phyloP scores from a whole-genome alignment of 257 asterid genomes.

The Solanum pinnatisectum region DNA sequence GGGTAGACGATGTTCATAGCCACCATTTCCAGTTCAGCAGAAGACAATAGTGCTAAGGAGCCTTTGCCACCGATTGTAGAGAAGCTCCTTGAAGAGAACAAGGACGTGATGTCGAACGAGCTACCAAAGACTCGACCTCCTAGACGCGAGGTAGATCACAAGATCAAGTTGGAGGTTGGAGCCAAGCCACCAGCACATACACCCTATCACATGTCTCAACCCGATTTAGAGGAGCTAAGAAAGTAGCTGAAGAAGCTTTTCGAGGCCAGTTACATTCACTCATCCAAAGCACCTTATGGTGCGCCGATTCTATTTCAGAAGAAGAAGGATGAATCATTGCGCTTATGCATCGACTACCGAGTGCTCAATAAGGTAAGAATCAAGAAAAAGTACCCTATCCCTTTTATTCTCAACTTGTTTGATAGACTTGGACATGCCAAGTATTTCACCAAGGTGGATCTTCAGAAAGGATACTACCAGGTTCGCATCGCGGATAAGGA shows the following conservation, averaged over 20 bases:
- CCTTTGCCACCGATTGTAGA: too few species aligned
- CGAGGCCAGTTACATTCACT: neutral
- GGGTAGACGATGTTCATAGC: neutral
- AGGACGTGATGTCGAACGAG: neutral
- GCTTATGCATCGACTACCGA: too few species aligned
- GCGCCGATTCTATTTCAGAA: fast-evolving
- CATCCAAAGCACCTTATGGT: neutral
- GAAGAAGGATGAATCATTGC: too few species aligned
- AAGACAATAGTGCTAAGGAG: too few species aligned
- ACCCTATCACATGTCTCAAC: neutral
- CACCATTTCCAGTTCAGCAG: neutral
- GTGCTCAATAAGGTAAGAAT: too few species aligned
- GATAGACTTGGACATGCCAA: too few species aligned
- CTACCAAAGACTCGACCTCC: neutral
- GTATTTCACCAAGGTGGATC: too few species aligned
- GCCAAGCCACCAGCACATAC: neutral
- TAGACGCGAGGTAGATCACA: neutral
- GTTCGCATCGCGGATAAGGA: neutral
- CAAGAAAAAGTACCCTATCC: too few species aligned
- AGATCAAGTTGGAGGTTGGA: neutral
- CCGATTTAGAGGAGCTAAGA: too few species aligned
- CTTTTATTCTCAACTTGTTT: too few species aligned
- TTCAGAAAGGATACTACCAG: neutral
- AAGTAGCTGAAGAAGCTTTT: too few species aligned
- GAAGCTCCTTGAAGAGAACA: neutral